Evolutionary conservation across 495 filamentous ascomycete species (phyloP).

Genomic region (Amphirosellinia nigrospora): DNA sequence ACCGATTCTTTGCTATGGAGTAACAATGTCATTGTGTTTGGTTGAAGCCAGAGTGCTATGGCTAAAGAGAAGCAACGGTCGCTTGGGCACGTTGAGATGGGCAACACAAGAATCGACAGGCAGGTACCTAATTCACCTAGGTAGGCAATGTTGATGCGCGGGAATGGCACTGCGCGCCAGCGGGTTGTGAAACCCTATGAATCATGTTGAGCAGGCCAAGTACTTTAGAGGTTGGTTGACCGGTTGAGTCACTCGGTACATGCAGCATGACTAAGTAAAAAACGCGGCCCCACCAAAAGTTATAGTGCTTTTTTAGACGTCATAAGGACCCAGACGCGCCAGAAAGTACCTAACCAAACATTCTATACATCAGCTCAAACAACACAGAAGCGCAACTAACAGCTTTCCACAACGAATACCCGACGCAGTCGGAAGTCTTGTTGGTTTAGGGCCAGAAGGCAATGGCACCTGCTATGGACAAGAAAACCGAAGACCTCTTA

Average conservation of each 20-base stretch:
- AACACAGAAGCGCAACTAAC: neutral
- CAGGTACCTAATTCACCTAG: too few relatives aligned
- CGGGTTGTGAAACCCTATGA: neutral
- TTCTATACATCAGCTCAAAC: neutral
- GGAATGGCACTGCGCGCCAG: neutral
- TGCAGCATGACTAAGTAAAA: neutral
- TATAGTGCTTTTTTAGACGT: too few relatives aligned
- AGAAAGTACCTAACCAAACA: neutral
- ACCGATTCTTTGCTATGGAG: neutral
- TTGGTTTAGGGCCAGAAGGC: neutral
- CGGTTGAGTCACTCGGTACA: constrained; percentile 9
- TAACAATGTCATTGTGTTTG: neutral
- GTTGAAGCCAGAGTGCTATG: neutral
- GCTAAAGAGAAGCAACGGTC: neutral
- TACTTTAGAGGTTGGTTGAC: too few relatives aligned
- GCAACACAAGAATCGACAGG: neutral
- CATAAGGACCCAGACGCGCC: neutral
- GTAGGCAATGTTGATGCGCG: neutral
- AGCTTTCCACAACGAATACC: neutral
- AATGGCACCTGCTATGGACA: constrained; percentile 29
- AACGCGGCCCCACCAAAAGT: constrained; percentile 4
- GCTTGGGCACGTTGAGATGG: neutral
- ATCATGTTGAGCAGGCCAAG: neutral
- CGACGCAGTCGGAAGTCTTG: neutral
- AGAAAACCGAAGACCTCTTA: constrained; percentile 43